phyloP scores from a whole-genome alignment of 208 protist genomes.

The Wallacemonas collosoma region DNA sequence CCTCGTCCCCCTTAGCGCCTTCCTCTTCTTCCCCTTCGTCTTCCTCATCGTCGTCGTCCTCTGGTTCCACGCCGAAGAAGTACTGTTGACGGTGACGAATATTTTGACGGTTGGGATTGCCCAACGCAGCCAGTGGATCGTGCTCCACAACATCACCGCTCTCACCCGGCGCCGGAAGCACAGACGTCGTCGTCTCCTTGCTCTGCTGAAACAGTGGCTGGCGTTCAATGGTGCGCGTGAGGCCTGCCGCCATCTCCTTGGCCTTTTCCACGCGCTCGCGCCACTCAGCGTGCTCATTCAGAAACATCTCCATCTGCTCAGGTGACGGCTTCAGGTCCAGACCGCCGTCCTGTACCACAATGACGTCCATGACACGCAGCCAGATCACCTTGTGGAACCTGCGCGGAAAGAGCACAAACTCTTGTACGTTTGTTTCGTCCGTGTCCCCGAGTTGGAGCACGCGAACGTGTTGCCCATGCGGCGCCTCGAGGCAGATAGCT shows the following conservation, averaged over 20 bases:
- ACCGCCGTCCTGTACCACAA: slow-evolving; percentile 63
- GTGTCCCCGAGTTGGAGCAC: slow-evolving; percentile 40
- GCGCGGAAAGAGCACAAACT: slow-evolving; percentile 64
- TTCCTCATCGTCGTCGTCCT: slow-evolving; percentile 57
- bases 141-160: slow-evolving; percentile 23
- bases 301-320: slow-evolving; percentile 70
- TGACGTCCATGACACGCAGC: slow-evolving; percentile 73
- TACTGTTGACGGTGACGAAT: slow-evolving; percentile 77
- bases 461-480: slow-evolving; percentile 74
- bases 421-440: slow-evolving; percentile 25
- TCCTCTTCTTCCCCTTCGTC: slow-evolving; percentile 38
- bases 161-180: slow-evolving; percentile 28
- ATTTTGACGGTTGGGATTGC: slow-evolving; percentile 77
- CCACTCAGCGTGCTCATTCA: slow-evolving; percentile 48
- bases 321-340: slow-evolving; percentile 80
- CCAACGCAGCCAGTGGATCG: slow-evolving; percentile 20
- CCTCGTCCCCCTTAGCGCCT: slow-evolving; percentile 16
- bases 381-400: slow-evolving; percentile 92
- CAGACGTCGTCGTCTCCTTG: slow-evolving; percentile 56
- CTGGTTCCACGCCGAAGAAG: slow-evolving; percentile 64
- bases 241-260: slow-evolving; percentile 40
- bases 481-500: slow-evolving; percentile 71
- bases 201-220: slow-evolving; percentile 48
- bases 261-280: slow-evolving; percentile 38
- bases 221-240: slow-evolving; percentile 45